A percentile compares a stretch with the other conserved stretches of the same genome.
These are phyloP conservation scores for Zymoseptoria passerinii DNA, from an alignment of 2,329 filamentous ascomycete genomes.

Conservation along the genomic window DNA sequence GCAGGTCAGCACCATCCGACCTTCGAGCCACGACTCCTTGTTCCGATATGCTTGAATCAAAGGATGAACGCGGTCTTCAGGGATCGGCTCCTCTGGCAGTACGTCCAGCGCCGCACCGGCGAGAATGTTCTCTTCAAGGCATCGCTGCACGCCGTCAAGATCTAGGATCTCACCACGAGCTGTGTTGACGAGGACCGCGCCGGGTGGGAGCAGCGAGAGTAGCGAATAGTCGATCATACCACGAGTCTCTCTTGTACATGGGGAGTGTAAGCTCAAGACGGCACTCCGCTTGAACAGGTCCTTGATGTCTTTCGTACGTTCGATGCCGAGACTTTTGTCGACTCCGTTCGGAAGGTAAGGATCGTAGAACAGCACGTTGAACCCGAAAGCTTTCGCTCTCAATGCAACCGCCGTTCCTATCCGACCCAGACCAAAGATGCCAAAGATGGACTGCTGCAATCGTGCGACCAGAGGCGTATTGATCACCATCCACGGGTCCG, in stretches of 20 bases:
- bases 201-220: slow-evolving; percentile 23
- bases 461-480: slow-evolving; percentile 23
- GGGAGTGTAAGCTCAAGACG: slow-evolving; percentile 61
- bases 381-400: slow-evolving; percentile 27
- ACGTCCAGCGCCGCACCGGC: slow-evolving; percentile 28
- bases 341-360: slow-evolving; percentile 27
- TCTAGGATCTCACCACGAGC: slow-evolving; percentile 27
- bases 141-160: slow-evolving; percentile 24
- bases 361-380: slow-evolving; percentile 28
- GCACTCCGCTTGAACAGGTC: slow-evolving; percentile 37
- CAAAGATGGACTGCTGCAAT: slow-evolving; percentile 22
- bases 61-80: slow-evolving; percentile 23
- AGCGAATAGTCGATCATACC: slow-evolving; percentile 23
- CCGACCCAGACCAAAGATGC: slow-evolving; percentile 24
- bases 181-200: slow-evolving; percentile 26
- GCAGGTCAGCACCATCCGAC: slow-evolving; percentile 30
- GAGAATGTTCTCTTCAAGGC: slow-evolving; percentile 22
- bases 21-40: slow-evolving; percentile 38
- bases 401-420: slow-evolving; percentile 27
- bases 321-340: slow-evolving; percentile 25
- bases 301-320: slow-evolving; percentile 24
- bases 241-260: slow-evolving; percentile 61
- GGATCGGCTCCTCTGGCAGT: slow-evolving; percentile 27
- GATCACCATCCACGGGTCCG: slow-evolving; percentile 25
- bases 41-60: slow-evolving; percentile 25